These are phyloP conservation scores for Penicillium crystallinum DNA, from an alignment of 495 filamentous ascomycete species.

Conservation along the genomic window DNA sequence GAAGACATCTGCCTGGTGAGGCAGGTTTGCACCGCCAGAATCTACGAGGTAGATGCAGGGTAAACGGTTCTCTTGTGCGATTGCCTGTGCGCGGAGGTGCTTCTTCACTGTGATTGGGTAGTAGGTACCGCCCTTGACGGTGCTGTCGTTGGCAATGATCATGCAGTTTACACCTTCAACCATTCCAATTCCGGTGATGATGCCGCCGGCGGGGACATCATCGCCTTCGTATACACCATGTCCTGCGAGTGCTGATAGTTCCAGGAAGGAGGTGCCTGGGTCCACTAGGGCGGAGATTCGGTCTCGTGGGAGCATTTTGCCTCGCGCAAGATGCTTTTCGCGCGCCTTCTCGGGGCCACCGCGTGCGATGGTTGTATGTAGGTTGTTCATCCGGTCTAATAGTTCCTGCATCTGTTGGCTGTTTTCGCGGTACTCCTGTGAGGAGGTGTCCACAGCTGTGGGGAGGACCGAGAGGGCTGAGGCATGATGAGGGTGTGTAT, in stretches of 20 bases:
- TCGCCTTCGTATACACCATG: conserved; percentile 82
- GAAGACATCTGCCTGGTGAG: conserved; percentile 95
- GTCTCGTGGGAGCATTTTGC: conserved; percentile 93
- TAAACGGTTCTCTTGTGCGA: conserved; percentile 81
- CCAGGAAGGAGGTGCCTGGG: conserved; percentile 83
- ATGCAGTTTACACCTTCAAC: conserved; percentile 89
- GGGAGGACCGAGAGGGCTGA: conserved; percentile 72
- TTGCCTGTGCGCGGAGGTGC: conserved; percentile 86
- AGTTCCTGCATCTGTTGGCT: conserved; percentile 69
- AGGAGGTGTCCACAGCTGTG: conserved; percentile 69
- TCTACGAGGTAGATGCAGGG: conserved; percentile 96
- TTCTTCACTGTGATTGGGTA: conserved; percentile 98
- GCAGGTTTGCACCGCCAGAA: conserved; percentile 92
- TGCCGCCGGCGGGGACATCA: conserved; percentile 80
- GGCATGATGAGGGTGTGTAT: conserved; percentile 64
- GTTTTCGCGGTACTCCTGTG: conserved; percentile 79
- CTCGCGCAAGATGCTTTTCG: conserved; percentile 79
- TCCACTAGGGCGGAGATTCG: conserved; percentile 85
- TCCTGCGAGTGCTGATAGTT: conserved; percentile 82
- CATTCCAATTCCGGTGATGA: conserved; percentile 88
- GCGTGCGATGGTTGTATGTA: conserved; percentile 65
- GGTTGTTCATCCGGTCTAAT: conserved; percentile 54
- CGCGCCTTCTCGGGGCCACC: conserved; percentile 81
- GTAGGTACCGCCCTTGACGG: conserved; percentile 98
- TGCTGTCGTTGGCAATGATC: conserved; percentile 96